phyloP scores from a whole-genome alignment of 768 basidiomycete species.

The Phlebiopsis gigantea region DNA sequence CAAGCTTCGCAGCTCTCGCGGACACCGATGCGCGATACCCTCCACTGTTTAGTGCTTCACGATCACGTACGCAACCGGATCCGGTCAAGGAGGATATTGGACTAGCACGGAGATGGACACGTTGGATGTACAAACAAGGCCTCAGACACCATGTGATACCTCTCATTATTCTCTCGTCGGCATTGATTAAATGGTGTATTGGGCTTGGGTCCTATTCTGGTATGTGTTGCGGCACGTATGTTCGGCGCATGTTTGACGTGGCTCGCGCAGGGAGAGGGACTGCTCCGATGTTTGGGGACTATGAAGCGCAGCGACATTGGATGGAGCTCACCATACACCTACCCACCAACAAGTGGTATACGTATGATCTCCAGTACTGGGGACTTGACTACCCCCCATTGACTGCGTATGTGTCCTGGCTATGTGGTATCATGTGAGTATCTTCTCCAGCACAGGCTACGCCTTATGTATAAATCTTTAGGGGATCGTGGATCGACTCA shows the following conservation, averaged over 20 bases:
- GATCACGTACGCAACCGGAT: slow-evolving; percentile 17
- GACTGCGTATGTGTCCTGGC: slow-evolving; percentile 85
- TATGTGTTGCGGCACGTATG: slow-evolving; percentile 30
- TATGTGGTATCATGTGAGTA: slow-evolving; percentile 72
- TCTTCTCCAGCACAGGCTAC: background rate
- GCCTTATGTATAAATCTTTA: slow-evolving; percentile 16
- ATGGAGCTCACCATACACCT: slow-evolving; percentile 86
- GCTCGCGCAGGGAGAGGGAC: slow-evolving; percentile 50
- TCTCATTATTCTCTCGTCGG: slow-evolving; percentile 43
- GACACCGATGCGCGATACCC: background rate
- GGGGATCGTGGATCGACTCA: slow-evolving; percentile 46
- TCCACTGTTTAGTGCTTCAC: background rate
- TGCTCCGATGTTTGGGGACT: slow-evolving; percentile 88
- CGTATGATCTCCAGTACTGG: slow-evolving; percentile 87
- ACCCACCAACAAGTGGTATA: slow-evolving; percentile 78
- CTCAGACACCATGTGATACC: slow-evolving; percentile 59
- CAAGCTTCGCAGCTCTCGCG: slow-evolving; percentile 34
- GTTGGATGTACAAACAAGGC: slow-evolving; percentile 74
- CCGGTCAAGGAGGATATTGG: slow-evolving; percentile 15
- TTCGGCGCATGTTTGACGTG: background rate
- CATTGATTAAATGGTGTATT: slow-evolving; percentile 60
- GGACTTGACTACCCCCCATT: slow-evolving; percentile 93
- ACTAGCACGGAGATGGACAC: slow-evolving; percentile 56
- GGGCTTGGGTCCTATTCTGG: slow-evolving; percentile 83
- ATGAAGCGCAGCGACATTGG: slow-evolving; percentile 93